A percentile compares a stretch with the other conserved stretches of the same genome.
phyloP scores from a whole-genome alignment of 495 filamentous ascomycete species.

The Penicilliopsis zonata region DNA sequence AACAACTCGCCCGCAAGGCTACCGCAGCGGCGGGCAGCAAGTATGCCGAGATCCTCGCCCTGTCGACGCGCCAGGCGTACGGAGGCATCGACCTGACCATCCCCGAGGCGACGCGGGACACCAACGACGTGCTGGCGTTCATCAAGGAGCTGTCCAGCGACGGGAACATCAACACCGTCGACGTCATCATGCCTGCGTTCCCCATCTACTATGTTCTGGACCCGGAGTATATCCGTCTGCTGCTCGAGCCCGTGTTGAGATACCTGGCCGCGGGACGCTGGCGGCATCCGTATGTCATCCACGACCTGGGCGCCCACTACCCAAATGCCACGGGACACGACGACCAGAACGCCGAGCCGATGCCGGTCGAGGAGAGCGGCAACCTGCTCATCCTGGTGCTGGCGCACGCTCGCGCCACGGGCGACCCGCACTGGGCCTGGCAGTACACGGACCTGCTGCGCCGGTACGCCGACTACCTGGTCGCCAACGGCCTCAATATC shows the following conservation, averaged over 20 bases:
- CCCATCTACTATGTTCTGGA: constrained; percentile 38
- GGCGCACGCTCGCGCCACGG: constrained; percentile 29
- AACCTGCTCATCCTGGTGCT: constrained; percentile 32
- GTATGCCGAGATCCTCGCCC: constrained; percentile 34
- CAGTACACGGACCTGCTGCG: constrained; percentile 23
- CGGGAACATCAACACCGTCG: constrained; percentile 41
- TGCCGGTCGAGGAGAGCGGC: constrained; percentile 38
- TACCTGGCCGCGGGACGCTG: constrained; percentile 36
- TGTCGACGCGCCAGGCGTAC: constrained; percentile 37
- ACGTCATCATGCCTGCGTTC: constrained; percentile 37
- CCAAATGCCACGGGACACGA: constrained; percentile 39
- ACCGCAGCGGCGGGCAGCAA: constrained; percentile 22
- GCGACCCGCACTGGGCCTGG: constrained; percentile 22
- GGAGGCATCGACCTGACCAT: constrained; percentile 37
- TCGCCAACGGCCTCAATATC: constrained; percentile 35
- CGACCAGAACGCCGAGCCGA: constrained; percentile 28
- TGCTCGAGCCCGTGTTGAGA: constrained; percentile 37
- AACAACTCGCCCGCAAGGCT: constrained; percentile 15
- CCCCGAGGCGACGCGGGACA: constrained; percentile 27
- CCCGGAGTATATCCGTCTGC: constrained; percentile 34
- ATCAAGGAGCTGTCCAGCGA: constrained; percentile 42
- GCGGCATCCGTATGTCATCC: constrained; percentile 28
- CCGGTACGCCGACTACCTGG: constrained; percentile 40
- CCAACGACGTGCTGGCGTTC: constrained; percentile 31
- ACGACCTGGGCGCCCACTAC: constrained; percentile 34